Conservation (phyloP, 2,329 filamentous ascomycete genomes). For the Calonectria fujianensis region DNA sequence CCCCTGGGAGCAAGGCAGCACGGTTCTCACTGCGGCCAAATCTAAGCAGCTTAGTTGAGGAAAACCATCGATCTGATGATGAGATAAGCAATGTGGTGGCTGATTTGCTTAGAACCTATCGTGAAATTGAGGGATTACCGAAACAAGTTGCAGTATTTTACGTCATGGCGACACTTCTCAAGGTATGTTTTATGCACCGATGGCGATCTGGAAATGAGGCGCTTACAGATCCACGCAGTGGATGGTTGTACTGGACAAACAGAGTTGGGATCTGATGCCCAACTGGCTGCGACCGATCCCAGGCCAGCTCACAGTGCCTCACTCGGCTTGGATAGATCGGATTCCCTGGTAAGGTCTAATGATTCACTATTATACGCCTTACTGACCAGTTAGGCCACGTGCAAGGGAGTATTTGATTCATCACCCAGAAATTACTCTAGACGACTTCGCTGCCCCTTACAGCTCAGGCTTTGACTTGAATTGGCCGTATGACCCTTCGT, state of each 20-base stretch:
- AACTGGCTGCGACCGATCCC: conserved; percentile 55
- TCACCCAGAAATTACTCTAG: conserved; percentile 56
- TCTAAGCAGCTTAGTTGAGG: conserved; percentile 52
- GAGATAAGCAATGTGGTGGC: conserved; percentile 59
- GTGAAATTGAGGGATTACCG: conserved; percentile 56
- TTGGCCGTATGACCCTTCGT: conserved; percentile 56
- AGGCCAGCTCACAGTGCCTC: conserved; percentile 52
- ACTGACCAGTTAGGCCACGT: conserved; percentile 50
- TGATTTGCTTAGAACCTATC: conserved; percentile 56
- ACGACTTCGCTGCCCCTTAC: conserved; percentile 57
- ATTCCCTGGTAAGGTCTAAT: conserved; percentile 54
- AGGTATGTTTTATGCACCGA: conserved; percentile 43
- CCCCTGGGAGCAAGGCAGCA: conserved; percentile 36
- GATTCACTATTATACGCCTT: neutral
- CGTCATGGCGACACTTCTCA: conserved; percentile 55
- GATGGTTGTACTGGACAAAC: conserved; percentile 56
- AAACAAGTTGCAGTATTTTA: conserved; percentile 58
- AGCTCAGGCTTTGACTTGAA: conserved; percentile 57
- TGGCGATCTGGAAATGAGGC: neutral
- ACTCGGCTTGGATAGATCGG: conserved; percentile 58
- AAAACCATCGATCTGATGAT: conserved; percentile 51
- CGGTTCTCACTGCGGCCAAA: conserved; percentile 52
- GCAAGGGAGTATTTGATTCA: conserved; percentile 56
- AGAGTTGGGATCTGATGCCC: conserved; percentile 57
- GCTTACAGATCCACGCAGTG: conserved; percentile 46